Percentiles rank a stretch among this genome's conserved stretches.
Evolutionary conservation across 1,284 basidiomycete genomes (phyloP).

Genomic region (Trametes versicolor): DNA sequence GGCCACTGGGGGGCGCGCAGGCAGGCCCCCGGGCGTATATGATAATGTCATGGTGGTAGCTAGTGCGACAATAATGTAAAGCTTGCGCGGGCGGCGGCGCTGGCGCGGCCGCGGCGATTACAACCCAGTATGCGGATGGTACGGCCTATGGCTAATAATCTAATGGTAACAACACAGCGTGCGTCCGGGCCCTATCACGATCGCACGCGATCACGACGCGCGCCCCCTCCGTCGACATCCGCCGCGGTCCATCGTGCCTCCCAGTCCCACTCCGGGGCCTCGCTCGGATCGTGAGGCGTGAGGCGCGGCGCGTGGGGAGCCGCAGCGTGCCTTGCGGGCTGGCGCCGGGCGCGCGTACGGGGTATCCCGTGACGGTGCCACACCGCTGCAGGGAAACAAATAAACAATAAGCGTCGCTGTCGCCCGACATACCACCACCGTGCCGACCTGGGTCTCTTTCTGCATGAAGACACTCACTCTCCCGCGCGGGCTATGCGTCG

Average conservation of each 20-base stretch:
- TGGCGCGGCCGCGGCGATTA: slow-evolving; percentile 33
- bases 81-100: slow-evolving; percentile 26
- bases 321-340: slow-evolving; percentile 19
- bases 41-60: slow-evolving; percentile 28
- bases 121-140: slow-evolving; percentile 33
- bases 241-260: background rate
- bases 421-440: slow-evolving; percentile 12
- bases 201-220: slow-evolving; percentile 26
- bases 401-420: slow-evolving; percentile 32
- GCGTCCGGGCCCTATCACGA: slow-evolving; percentile 20
- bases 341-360: slow-evolving; percentile 20
- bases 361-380: slow-evolving; percentile 25
- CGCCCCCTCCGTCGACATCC: background rate
- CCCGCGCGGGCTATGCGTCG: slow-evolving; percentile 39
- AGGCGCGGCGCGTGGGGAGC: slow-evolving; percentile 1
- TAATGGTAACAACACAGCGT: slow-evolving; percentile 25
- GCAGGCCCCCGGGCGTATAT: background rate
- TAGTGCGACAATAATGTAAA: slow-evolving; percentile 36
- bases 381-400: slow-evolving; percentile 18
- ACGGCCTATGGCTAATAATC: slow-evolving; percentile 30
- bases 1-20: background rate
- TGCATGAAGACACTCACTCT: slow-evolving; percentile 12
- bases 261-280: slow-evolving; percentile 4
- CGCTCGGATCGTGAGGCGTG: slow-evolving; percentile 6
- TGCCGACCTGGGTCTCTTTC: background rate